Percentiles rank a stretch among this genome's conserved stretches.
Conservation (phyloP, 2,329 filamentous ascomycete genomes). For the Colletotrichum eremochloae region DNA sequence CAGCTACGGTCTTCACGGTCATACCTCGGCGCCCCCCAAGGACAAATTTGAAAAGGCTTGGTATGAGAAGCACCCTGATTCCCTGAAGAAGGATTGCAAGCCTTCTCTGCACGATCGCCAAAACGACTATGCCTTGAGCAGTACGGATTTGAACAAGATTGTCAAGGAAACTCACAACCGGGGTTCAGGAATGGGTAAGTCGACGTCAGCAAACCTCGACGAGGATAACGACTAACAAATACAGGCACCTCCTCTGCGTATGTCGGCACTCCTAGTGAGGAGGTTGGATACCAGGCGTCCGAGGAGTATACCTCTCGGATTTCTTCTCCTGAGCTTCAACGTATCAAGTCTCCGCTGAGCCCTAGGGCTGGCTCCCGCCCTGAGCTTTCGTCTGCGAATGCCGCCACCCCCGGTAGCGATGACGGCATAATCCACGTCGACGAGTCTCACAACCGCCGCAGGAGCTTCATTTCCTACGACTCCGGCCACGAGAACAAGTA, state of each 20-base stretch:
- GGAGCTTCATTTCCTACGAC: constrained; percentile 48
- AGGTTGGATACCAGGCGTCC: constrained; percentile 88
- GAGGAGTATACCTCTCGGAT: constrained; percentile 87
- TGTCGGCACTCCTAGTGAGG: constrained; percentile 85
- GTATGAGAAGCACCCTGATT: constrained; percentile 92
- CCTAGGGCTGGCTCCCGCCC: constrained; percentile 45
- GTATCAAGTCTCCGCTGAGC: constrained; percentile 48
- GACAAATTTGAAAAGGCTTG: constrained; percentile 93
- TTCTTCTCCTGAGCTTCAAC: constrained; percentile 61
- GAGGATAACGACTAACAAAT: constrained; percentile 45
- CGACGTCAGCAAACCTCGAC: background rate
- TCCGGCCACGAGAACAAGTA: constrained; percentile 58
- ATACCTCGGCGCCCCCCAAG: constrained; percentile 70
- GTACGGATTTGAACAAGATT: constrained; percentile 90
- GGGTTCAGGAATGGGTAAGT: constrained; percentile 65
- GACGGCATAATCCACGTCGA: constrained; percentile 83
- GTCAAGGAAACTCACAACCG: constrained; percentile 78
- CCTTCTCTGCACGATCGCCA: constrained; percentile 67
- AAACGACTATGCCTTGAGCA: constrained; percentile 86
- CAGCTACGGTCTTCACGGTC: constrained; percentile 93
- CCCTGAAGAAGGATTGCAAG: constrained; percentile 79
- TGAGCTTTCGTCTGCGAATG: constrained; percentile 47
- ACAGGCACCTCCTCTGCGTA: constrained; percentile 74
- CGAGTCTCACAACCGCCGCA: constrained; percentile 66
- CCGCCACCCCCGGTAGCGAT: constrained; percentile 56